Base-by-base conservation (phyloP, 2,329 filamentous ascomycete genomes). In the Setomelanomma holmii region DNA sequence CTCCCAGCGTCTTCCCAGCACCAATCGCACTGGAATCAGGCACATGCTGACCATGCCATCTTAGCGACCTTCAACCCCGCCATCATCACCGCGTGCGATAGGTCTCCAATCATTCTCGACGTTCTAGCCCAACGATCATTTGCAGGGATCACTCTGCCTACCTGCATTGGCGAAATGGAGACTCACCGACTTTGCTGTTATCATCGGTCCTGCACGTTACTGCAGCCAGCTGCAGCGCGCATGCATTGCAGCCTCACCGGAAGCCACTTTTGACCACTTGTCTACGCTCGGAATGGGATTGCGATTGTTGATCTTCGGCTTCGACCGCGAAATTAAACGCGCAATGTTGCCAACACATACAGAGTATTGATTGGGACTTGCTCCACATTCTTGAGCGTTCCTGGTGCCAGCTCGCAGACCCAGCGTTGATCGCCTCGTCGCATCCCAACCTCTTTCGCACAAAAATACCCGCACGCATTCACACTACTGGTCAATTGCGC, bases 191-290 rank as follows among this genome's bases (percentile, higher is more conserved):
- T 61, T 50, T 50, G 22, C 40, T 50, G 20, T 53, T 43, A 54
- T 55, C 51, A 66, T 58, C 53, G 58, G 58, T 57, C 16, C 40
- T 54, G 55, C 54, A 51, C 40, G 35, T 47, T 49, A 44, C 53
- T 54, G 55, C 41, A 49, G 48, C 39, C 46, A 39, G 50, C 36
- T 55, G 52, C 49, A 56, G 45, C 51, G 22, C 39, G 41, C 55
- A 62, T 55, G 64, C 61, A 56, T 61, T 51, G 61, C 60, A 67
- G 63, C 65, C 63, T 66, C 61, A 67, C 63, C 62, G 64, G 63
- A 62, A 10, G 50, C 49, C 51, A 40, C 36, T 34, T 23, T 27
- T 17, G 40, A 35, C 33, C 34, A 44, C 47, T 22, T 35, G 33
- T 40, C 14, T 23, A 22, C n/a, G n/a, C 46, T 42, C 36, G 11